Evolutionary conservation across 2,329 filamentous ascomycete genomes (phyloP), one percentile per base, ranked within the genome.

Genomic region (Aurifilum marmelostoma): DNA sequence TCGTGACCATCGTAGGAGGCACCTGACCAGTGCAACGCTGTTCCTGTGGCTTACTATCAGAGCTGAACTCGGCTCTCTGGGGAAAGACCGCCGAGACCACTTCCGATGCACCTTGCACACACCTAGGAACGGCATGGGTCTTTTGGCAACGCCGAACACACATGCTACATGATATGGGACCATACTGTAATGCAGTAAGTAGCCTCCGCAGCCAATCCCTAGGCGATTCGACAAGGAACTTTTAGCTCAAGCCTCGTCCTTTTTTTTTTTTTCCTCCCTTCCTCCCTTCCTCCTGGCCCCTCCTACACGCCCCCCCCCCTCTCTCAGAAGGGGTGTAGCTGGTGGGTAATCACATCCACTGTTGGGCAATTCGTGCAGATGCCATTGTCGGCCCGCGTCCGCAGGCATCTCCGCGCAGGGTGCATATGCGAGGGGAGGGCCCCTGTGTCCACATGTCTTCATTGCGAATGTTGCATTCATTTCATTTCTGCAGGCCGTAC

Each of bases 381-480:
- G 67, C 65, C 66, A 69, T 52, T 37, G 64, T 69, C 69, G 69
- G 69, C 68, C 67, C 69, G 69, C 64, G 66, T 69, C 69, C 69
- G 67, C 54, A 61, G 21, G 60, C 63, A 63, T 67, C 63, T 66
- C 67, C 64, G 50, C 65, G 47, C 59, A 52, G 62, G 64, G 54
- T 71, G 67, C 67, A 71, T 71, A 69, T 71, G 67, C 67, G 56
- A 67, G 67, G 65, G 64, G 58, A 50, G 61, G 67, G 67, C 61
- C 63, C n/a, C 37, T 50, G 58, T 52, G 41, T 16, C 64, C 14
- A 37, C 39, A 2, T 11, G 16, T 37, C 16, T 63, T 63, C 37
- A 63, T 50, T 24, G 39, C 41, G 34, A 12, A 63, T n/a, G 60
- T 18, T 47, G 41, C 37, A 32, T 32, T 63, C 27, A 41, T 47